Percentiles rank a stretch among this genome's conserved stretches.
Evolutionary conservation across 148 eudicot species (phyloP).

Genomic region (Vaccinium macrocarpon): DNA sequence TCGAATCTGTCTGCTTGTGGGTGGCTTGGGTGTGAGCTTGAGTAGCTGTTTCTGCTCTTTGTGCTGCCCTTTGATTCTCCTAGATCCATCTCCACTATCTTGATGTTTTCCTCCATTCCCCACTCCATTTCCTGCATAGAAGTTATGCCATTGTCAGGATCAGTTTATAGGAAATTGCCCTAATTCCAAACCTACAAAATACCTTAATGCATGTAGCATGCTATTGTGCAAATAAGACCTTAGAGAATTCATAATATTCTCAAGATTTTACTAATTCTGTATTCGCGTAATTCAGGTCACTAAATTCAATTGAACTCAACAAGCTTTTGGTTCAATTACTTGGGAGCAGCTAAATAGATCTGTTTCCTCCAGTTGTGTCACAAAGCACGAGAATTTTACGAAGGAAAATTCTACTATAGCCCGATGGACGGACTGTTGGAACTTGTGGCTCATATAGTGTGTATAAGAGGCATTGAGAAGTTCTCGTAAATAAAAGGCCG

Average conservation of each 20-base stretch:
- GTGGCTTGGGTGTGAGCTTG: slow-evolving; percentile 44
- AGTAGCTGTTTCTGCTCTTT: slow-evolving; percentile 43
- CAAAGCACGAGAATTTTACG: neutral
- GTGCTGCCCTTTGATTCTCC: slow-evolving; percentile 46
- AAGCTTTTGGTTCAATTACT: neutral
- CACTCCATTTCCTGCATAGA: slow-evolving; percentile 50
- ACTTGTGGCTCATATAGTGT: too few relatives aligned
- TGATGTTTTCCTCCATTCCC: slow-evolving; percentile 73
- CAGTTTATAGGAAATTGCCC: neutral
- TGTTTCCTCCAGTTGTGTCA: neutral
- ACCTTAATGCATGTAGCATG: neutral
- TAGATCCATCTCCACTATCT: slow-evolving; percentile 87
- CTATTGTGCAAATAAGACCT: neutral
- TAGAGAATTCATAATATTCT: neutral
- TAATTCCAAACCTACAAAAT: neutral
- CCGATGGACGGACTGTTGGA: too few relatives aligned
- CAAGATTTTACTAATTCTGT: neutral
- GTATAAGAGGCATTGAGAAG: too few relatives aligned
- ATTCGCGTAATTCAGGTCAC: neutral
- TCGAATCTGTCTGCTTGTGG: slow-evolving; percentile 36
- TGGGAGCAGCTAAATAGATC: neutral
- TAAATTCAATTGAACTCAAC: neutral
- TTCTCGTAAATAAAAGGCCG: too few relatives aligned
- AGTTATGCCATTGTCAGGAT: neutral
- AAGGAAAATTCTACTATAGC: too few relatives aligned